Conservation (phyloP, 1,284 basidiomycete genomes). For the Trichosporon sp. region DNA sequence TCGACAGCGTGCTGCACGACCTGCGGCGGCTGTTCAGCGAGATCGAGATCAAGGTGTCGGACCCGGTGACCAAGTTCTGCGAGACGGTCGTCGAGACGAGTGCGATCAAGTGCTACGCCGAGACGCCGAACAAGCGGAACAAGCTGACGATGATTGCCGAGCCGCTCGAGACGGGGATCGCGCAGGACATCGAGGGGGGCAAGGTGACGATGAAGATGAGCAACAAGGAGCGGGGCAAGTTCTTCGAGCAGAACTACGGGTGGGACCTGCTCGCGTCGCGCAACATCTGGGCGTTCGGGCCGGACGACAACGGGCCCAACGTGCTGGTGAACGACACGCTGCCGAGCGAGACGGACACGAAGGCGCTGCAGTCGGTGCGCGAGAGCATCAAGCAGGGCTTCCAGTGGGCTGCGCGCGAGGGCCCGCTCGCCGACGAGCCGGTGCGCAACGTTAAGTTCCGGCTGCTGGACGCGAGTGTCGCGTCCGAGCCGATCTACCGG, state of each 20-base stretch:
- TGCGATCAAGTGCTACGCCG: slow-evolving; percentile 95
- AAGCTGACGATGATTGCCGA: slow-evolving; percentile 97
- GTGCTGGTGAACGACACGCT: slow-evolving; percentile 92
- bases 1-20: slow-evolving; percentile 97
- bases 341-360: slow-evolving; percentile 93
- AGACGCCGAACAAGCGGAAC: slow-evolving; percentile 99
- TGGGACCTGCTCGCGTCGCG: slow-evolving; percentile 97
- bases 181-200: slow-evolving; percentile 88
- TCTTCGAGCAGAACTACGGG: slow-evolving; percentile 93
- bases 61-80: slow-evolving; percentile 96
- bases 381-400: slow-evolving; percentile 98
- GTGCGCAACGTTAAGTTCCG: slow-evolving; percentile 99
- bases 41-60: slow-evolving; percentile 99
- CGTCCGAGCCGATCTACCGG: slow-evolving; percentile 92
- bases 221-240: slow-evolving; percentile 83
- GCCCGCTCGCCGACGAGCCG: slow-evolving; percentile 95
- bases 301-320: slow-evolving; percentile 91
- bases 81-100: slow-evolving; percentile 98
- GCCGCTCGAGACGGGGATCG: slow-evolving; percentile 85
- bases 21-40: slow-evolving; percentile 86
- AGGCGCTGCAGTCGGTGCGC: slow-evolving; percentile 77
- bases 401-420: slow-evolving; percentile 98
- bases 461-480: slow-evolving; percentile 82
- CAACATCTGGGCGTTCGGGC: slow-evolving; percentile 99
- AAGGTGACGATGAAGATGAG: slow-evolving; percentile 89